These are phyloP conservation scores for Pythium plurisporium DNA, from an alignment of 352 stramenopile species.

Conservation along the genomic window DNA sequence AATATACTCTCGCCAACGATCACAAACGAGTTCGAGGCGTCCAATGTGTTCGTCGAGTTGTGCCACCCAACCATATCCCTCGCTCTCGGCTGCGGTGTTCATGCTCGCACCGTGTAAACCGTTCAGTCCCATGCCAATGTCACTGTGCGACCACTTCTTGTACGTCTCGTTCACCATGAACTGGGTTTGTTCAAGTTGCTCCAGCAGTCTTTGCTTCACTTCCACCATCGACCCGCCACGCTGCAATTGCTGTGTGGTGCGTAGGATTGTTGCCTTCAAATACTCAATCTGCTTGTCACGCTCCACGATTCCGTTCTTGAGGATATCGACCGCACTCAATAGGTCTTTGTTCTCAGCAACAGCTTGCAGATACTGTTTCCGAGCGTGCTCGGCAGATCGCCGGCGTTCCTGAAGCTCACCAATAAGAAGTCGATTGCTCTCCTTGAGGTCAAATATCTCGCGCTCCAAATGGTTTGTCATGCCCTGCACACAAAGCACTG, in stretches of 20 bases:
- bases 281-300: slow-evolving; percentile 69
- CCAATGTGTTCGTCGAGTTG: slow-evolving; percentile 58
- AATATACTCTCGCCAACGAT: slow-evolving; percentile 55
- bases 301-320: slow-evolving; percentile 51
- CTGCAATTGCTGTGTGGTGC: slow-evolving; percentile 48
- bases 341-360: slow-evolving; percentile 67
- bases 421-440: slow-evolving; percentile 62
- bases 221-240: slow-evolving; percentile 50
- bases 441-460: slow-evolving; percentile 45
- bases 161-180: slow-evolving; percentile 74
- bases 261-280: slow-evolving; percentile 46
- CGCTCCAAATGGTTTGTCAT: slow-evolving; percentile 27
- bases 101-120: slow-evolving; percentile 5
- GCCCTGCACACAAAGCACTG: slow-evolving; percentile 8
- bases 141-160: slow-evolving; percentile 65
- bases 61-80: slow-evolving; percentile 12
- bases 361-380: slow-evolving; percentile 52
- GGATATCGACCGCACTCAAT: slow-evolving; percentile 53
- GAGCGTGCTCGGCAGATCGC: slow-evolving; percentile 41
- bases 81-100: not conserved
- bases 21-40: slow-evolving; percentile 46
- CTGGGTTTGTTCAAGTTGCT: slow-evolving; percentile 74
- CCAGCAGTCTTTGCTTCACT: slow-evolving; percentile 67
- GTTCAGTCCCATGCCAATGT: slow-evolving; percentile 26
- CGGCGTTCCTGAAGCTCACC: slow-evolving; percentile 56